These are phyloP conservation scores for Leccinum subatratum DNA, from an alignment of 1,284 basidiomycete species.

Conservation along the genomic window DNA sequence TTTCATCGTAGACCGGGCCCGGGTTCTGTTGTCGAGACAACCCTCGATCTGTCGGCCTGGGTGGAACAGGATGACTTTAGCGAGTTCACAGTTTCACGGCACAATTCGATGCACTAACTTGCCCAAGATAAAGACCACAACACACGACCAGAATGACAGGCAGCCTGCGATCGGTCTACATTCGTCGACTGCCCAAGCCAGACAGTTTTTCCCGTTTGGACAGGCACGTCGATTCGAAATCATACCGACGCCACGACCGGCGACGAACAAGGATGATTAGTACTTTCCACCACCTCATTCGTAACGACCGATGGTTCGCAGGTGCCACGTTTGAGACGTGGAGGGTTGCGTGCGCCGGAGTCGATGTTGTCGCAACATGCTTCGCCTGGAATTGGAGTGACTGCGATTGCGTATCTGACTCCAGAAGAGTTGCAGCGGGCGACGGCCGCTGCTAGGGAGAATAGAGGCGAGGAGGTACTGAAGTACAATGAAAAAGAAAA, in stretches of 20 bases:
- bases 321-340: conserved; percentile 52
- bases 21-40: conserved; percentile 30
- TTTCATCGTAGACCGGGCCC: conserved; percentile 19
- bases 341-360: conserved; percentile 57
- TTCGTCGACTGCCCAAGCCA: conserved; percentile 23
- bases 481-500: conserved; percentile 4
- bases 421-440: conserved; percentile 24
- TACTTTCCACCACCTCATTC: conserved; percentile 29
- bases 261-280: conserved; percentile 30
- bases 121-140: conserved; percentile 25
- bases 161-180: conserved; percentile 15
- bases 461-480: conserved; percentile 11
- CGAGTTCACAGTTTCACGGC: conserved; percentile 31
- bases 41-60: conserved; percentile 44
- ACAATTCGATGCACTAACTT: conserved; percentile 32
- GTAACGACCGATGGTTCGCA: conserved; percentile 19
- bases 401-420: conserved; percentile 21
- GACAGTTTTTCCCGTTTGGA: conserved; percentile 33
- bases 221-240: conserved; percentile 30
- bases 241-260: conserved; percentile 30
- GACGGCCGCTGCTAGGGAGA: conserved; percentile 11
- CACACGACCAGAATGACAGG: conserved; percentile 12
- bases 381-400: conserved; percentile 34
- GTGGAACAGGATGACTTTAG: too few species aligned
- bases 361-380: conserved; percentile 44